Evolutionary conservation across 768 basidiomycete genomes (phyloP), one percentile per base, ranked within the genome.

Genomic region (Hericium coralloides): DNA sequence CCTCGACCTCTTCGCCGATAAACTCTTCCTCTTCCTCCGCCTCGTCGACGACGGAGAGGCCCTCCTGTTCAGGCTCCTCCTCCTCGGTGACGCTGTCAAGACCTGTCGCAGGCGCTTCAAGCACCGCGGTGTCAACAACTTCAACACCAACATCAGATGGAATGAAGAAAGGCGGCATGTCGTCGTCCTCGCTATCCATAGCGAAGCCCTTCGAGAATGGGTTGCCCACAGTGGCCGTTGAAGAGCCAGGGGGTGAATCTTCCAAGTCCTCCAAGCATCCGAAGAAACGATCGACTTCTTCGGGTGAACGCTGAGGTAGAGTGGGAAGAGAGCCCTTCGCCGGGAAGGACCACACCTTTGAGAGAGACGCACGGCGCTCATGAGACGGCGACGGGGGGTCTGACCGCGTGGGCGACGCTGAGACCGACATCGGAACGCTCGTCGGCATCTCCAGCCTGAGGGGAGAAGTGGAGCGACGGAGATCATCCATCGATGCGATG

Each of bases 241-340:
- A 55, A 31, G 45, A 31, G 60, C 74, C 70, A 67, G 65, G 73
- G 6, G 83, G 82, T 0, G 79, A 73, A 43, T 77, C 75, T 61
- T 80, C 78, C 39, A 81, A 70, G 53, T 73, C 74, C 49, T 78
- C 79, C 59, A 80, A 64, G 56, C 88, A 92, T 45, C 80, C 83
- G 63, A 92, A 92, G 77, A 92, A 92, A 37, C 75, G 78, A 66
- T 92, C 89, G 9, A 87, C 73, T n/a, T 83, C 79, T 18, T 80
- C 76, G 4, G 64, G 54, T 63, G 60, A 48, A 66, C 68, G 67
- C 2, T 70, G 58, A 12, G 55, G 31, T 3, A 59, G 51, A 2
- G 58, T 60, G 38, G 65, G 60, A 12, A 62, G 59, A 4, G 47
- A 20, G 58, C 59, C 25, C 45, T 56, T 63, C 54, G 53, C 18